A percentile compares a stretch with the other conserved stretches of the same genome.
phyloP scores from a whole-genome alignment of 2,329 filamentous ascomycete genomes.

The Keithomyces neogunnii region DNA sequence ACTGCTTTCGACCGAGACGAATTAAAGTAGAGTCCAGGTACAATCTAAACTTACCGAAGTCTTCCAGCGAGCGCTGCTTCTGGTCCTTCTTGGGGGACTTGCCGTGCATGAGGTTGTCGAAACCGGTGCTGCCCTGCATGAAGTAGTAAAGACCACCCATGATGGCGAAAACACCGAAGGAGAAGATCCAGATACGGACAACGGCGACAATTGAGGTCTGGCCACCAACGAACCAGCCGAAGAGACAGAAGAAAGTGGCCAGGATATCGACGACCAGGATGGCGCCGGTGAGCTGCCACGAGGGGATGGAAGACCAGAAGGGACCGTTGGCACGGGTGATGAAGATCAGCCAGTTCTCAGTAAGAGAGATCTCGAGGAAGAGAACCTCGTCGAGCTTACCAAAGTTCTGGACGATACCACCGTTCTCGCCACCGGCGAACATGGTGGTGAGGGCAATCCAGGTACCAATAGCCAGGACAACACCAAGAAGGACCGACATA shows the following conservation, averaged over 20 bases:
- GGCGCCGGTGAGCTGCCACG: conserved; percentile 73
- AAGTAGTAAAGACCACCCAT: conserved; percentile 69
- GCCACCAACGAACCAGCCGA: conserved; percentile 66
- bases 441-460: conserved; percentile 89
- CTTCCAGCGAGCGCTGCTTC: conserved; percentile 79
- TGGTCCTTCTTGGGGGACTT: conserved; percentile 73
- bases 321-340: conserved; percentile 89
- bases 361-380: conserved; percentile 84
- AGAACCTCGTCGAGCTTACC: conserved; percentile 74
- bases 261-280: conserved; percentile 76
- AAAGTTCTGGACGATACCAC: conserved; percentile 85
- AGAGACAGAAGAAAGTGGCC: conserved; percentile 78
- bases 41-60: conserved; percentile 63
- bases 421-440: conserved; percentile 57
- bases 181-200: conserved; percentile 85
- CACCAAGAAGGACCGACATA: conserved; percentile 76
- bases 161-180: conserved; percentile 80
- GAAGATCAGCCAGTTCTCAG: conserved; percentile 95
- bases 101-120: conserved; percentile 90
- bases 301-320: conserved; percentile 85
- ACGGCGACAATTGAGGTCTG: conserved; percentile 74
- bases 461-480: conserved; percentile 73
- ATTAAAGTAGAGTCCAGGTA: background rate
- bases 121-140: conserved; percentile 70
- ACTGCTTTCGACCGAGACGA: background rate